Evolutionary conservation across 2,329 filamentous ascomycete species (phyloP), one percentile per base, ranked within the genome.

Genomic region (Aspergillus oerlinghausenensis): DNA sequence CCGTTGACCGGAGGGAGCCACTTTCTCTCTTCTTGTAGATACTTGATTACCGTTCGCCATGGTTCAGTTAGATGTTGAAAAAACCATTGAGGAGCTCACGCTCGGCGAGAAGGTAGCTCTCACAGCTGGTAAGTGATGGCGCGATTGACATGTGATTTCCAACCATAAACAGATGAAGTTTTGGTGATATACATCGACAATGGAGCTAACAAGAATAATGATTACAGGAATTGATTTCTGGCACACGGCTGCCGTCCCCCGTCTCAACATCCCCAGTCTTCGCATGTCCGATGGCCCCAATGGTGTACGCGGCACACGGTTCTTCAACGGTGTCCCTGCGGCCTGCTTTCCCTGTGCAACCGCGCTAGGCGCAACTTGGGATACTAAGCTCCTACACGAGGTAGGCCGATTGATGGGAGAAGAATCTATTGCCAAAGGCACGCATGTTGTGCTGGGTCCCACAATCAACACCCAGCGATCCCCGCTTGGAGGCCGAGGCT

Each of bases 401-500:
- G 83, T 91, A 45, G 90, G 89, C 10, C 80, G 84, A 55, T 82
- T 90, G 61, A 82, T 93, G 57, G 89, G 86, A 11, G 79, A 86
- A 11, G 89, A 94, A 72, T 80, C 82, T 25, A 88, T 85, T 65
- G 88, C 88, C 19, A 86, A 89, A 66, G 88, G 88, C 5, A 87
- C 88, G 28, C 82, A 91, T 58, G 82, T 92, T 35, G 78, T 92
- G 4, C 80, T 93, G 8, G 89, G 87, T 0, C 89, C 89, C 2
- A 92, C 89, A 0, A 86, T 92, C 35, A 92, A 90, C 75, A 87
- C 91, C 79, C 90, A 94, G 66, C 84, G 90, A 17, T 89, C 89
- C 51, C 90, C 90, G 0, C 80, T 94, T 0, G 90, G 90, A n/a
- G 90, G 90, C 19, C 82, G 90, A 58, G 92, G 92, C 61, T 95